Percentiles rank a stretch among this genome's conserved stretches.
Conservation (phyloP, 1,139 yeast genomes). For the Yamadazyma oceani region DNA sequence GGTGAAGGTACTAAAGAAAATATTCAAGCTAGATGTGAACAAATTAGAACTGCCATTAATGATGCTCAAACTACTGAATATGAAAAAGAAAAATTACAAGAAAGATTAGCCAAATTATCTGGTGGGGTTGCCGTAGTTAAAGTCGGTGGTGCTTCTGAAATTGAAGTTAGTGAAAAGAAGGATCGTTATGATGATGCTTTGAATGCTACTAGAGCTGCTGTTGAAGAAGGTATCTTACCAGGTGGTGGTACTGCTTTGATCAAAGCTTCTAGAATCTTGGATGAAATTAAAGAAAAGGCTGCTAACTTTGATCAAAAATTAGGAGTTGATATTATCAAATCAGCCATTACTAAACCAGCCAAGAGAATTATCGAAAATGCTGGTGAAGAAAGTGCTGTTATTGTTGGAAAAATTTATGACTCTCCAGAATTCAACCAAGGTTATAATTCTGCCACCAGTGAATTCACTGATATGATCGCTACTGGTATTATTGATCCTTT, state of each 20-base stretch:
- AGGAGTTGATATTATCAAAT: conserved; percentile 93
- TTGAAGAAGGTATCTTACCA: conserved; percentile 98
- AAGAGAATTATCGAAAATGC: conserved; percentile 97
- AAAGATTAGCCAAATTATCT: conserved; percentile 95
- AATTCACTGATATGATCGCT: conserved; percentile 93
- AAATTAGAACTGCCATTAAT: conserved; percentile 80
- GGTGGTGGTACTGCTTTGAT: conserved; percentile 99
- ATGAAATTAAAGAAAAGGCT: conserved; percentile 62
- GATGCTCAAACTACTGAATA: conserved; percentile 82
- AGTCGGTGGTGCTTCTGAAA: conserved; percentile 98
- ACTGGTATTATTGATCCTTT: conserved; percentile 99
- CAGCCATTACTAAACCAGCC: conserved; percentile 97
- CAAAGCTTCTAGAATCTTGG: conserved; percentile 87
- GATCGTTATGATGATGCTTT: conserved; percentile 99
- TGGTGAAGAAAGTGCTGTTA: conserved; percentile 97
- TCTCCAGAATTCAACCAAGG: conserved; percentile 89
- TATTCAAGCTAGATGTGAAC: conserved; percentile 92
- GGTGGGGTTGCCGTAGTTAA: conserved; percentile 99
- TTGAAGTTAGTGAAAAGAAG: conserved; percentile 99
- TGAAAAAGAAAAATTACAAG: conserved; percentile 97
- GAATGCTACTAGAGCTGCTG: conserved; percentile 99
- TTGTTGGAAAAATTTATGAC: conserved; percentile 92
- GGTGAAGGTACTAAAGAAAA: conserved; percentile 93
- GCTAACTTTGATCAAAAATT: conserved; percentile 96
- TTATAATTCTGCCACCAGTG: conserved; percentile 91